Evolutionary conservation across 352 stramenopile genomes (phyloP).

Genomic region (Pythium pyrilobum): DNA sequence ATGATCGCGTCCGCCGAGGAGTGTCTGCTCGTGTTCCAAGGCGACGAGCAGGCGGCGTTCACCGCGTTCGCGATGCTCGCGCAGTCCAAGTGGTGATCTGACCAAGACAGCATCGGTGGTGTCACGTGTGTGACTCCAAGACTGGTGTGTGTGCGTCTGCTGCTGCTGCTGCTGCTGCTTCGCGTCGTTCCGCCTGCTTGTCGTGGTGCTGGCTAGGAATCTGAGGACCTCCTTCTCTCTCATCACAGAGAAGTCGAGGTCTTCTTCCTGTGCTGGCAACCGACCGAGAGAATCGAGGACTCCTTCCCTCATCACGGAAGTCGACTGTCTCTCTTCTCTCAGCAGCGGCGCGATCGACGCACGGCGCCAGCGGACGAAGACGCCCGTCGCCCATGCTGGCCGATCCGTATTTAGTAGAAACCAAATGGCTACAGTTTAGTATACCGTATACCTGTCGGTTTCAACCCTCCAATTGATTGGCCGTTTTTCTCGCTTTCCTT

Average conservation of each 20-base stretch:
- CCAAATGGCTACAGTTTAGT: constrained; percentile 9
- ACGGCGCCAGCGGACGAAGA: background rate
- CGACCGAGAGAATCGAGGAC: constrained; percentile 16
- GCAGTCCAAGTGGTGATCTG: constrained; percentile 19
- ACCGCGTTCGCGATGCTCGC: constrained; percentile 23
- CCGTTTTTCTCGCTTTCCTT: background rate
- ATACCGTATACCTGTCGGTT: constrained; percentile 11
- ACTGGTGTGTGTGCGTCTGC: background rate
- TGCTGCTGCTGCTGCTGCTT: background rate
- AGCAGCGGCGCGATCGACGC: background rate
- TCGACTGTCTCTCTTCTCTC: constrained; percentile 16
- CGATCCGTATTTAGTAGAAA: constrained; percentile 18
- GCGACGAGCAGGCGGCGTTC: constrained; percentile 28
- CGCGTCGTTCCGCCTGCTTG: no score
- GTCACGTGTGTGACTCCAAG: background rate
- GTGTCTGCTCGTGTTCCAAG: constrained; percentile 27
- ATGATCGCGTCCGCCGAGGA: constrained; percentile 30
- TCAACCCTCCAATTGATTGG: background rate
- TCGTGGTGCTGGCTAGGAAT: no score
- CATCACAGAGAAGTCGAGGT: constrained; percentile 26
- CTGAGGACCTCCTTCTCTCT: constrained; percentile 23
- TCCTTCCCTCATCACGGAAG: constrained; percentile 31
- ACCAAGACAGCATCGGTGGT: background rate
- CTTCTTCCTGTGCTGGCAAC: constrained; percentile 4
- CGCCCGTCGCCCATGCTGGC: background rate